Base-by-base conservation (phyloP, 2,329 filamentous ascomycete species). In the Teratosphaeria nubilosa region DNA sequence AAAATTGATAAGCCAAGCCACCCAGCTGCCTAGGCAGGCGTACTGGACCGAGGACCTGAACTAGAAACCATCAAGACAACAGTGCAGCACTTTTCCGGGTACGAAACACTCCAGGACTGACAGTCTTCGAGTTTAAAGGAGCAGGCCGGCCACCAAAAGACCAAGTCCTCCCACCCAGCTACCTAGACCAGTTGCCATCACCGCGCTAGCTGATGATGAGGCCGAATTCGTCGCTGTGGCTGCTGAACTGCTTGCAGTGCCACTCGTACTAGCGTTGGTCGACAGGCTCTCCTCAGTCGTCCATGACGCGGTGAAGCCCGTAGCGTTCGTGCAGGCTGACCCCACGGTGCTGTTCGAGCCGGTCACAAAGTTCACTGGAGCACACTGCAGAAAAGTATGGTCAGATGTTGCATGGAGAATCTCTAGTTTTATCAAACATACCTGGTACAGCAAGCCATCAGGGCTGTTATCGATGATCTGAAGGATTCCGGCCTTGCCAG, bases 381-480 rank as follows among this genome's bases (percentile, higher is more conserved):
- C 68, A 54, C 68, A 70, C 68, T 70, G 31, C 20, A 25, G 11
- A 16, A 2, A 20, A 31, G 20, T 6, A 34, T 34, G 24, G 34
- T 51, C 41, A 48, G 41, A 34, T n/a, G 14, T 11, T 30, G 50
- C 11, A 31, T 3, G 7, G 20, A 25, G 27, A 16, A 14, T 24
- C 22, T 4, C 24, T 16, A 1, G 20, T 10, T 53, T 6, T 10
- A 13, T 32, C 14, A 5, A 7, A 59, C 64, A 51, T 62, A 69
- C 68, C 64, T 70, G 68, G 54, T 70, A 70, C n/a, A 70, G 59
- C 22, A 57, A 60, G 14, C 68, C 68, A 54, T 70, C 68, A 2
- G 59, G 59, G 3, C 63, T 64, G 34, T 61, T 59, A 52, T 69
- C 67, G 27, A 67, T 62, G 27, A 70, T 66, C 56, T 70, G 68